Evolutionary conservation across 805 yeast species (phyloP).

Genomic region (Metschnikowia kunwiensis): DNA sequence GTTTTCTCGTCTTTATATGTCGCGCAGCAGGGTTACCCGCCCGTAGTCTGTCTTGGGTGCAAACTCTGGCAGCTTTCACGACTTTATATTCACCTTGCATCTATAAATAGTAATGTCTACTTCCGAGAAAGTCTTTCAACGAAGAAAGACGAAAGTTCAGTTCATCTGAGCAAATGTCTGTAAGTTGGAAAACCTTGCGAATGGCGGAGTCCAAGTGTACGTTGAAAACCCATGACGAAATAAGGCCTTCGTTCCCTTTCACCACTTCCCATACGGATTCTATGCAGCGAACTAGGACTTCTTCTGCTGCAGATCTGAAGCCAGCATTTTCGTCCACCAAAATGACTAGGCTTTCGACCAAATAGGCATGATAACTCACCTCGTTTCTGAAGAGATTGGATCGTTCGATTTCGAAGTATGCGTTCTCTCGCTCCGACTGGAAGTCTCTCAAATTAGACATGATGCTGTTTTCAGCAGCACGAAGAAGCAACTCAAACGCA

Average conservation of each 20-base stretch:
- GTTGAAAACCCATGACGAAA: slow-evolving; percentile 13
- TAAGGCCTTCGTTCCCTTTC: slow-evolving; percentile 1
- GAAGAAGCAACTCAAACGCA: background rate
- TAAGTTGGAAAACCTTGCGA: slow-evolving; percentile 9
- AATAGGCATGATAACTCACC: slow-evolving; percentile 3
- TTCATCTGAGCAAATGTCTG: slow-evolving; percentile 1
- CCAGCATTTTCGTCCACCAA: background rate
- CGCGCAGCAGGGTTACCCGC: slow-evolving; percentile 18
- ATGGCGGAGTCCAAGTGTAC: slow-evolving; percentile 18
- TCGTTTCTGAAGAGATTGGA: slow-evolving; percentile 14
- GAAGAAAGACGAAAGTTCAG: background rate
- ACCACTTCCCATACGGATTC: background rate
- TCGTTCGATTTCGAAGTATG: slow-evolving; percentile 14
- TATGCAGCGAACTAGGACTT: background rate
- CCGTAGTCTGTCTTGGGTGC: slow-evolving; percentile 7
- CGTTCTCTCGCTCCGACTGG: slow-evolving; percentile 4
- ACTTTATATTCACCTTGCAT: background rate
- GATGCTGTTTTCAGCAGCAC: slow-evolving; percentile 5
- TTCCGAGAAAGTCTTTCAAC: background rate
- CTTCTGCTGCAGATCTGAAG: background rate
- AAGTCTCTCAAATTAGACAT: slow-evolving; percentile 4
- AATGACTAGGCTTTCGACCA: background rate
- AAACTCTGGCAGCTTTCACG: background rate
- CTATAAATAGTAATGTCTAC: slow-evolving; percentile 3
- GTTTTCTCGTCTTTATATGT: slow-evolving; percentile 10